Evolutionary conservation across 2,329 filamentous ascomycete genomes (phyloP), one percentile per base, ranked within the genome.

Genomic region (Fusarium nematophilum): DNA sequence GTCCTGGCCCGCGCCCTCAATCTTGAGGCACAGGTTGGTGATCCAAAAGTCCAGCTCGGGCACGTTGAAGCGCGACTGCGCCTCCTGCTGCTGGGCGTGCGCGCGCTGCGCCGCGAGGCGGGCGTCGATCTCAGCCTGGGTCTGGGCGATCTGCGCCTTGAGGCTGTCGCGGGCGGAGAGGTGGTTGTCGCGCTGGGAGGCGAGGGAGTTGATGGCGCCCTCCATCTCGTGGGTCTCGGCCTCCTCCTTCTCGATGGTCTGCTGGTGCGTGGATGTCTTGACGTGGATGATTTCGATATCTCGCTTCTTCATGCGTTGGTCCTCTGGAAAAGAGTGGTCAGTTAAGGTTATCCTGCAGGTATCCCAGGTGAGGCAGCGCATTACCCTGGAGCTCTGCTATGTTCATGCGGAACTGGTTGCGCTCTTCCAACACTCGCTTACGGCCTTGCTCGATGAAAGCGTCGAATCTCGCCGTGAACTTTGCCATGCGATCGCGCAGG

Each of bases 31-130:
- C 56, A 99, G 80, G 72, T 94, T 95, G 49, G 90, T 90, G 73
- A 96, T 91, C 95, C 95, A 99, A 73, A 98, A 98, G 66, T 93
- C 91, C 38, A 99, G 83, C 79, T 99, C 95, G 0, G 95, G 95
- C 36, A 91, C 86, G 76, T 99, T 98, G 76, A 94, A 91, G 27
- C 92, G 86, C 48, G 90, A 86, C 78, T 98, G 94, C 2, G 89
- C 85, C 68, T 96, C 92, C 30, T 96, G 81, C 66, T 92, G 88
- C 59, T 86, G 84, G 40, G 90, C 87, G 72, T 91, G 87, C 60
- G 86, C 85, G 45, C 87, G 82, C 76, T 93, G 90, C 10, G 89
- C 88, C n/a, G 89, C 88, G 17, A 90, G 78, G 33, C 86, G 83
- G 25, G 84, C 80, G 48, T 90, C 87, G 62, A 94, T 92, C 48